Evolutionary conservation across 1,139 yeast genomes (phyloP), one percentile per base, ranked within the genome.

Genomic region (Candida sp.): DNA sequence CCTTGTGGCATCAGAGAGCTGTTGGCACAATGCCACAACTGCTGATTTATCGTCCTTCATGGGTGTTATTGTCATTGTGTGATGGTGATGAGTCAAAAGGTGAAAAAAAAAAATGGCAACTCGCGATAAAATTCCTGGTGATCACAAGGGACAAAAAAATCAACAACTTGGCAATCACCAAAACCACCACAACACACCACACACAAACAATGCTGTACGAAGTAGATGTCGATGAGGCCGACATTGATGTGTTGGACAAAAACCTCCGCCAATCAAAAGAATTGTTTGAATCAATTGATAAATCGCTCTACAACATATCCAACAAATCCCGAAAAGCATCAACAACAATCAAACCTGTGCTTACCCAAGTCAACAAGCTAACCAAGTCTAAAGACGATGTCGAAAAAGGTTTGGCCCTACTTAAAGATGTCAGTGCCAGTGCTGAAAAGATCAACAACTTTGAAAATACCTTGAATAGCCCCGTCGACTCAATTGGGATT

Each of bases 221-320:
- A 50, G 70, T 70, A 11, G 94, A 88, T 61, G 75, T 85, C 2
- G 96, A 90, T 62, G 96, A 89, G 65, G 93, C 96, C 3, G 97
- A 91, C 60, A 86, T 90, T 45, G 86, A 91, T 3, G 92, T 92
- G 7, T 76, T 92, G 41, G 89, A 89, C 51, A 96, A 89, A 62
- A 87, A 89, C 51, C 73, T 92, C 34, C 68, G 77, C 47, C 80
- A 82, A 52, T 83, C 92, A 5, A 80, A 80, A 44, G 78, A 77
- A 22, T 68, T 91, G 38, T 82, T 92, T 28, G 67, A 70, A 3
- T 72, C 80, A 46, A 85, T 92, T 50, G 76, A 84, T 17, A 67
- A 72, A 37, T 84, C 91, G 1, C 70, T 92, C 37, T 70, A 68
- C 43, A 76, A 72, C 46, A 81, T 92, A 44, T 80, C 90, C 3